Evolutionary conservation across 495 filamentous ascomycete genomes (phyloP), one percentile per base, ranked within the genome.

Genomic region (Trichoderma gamsii): DNA sequence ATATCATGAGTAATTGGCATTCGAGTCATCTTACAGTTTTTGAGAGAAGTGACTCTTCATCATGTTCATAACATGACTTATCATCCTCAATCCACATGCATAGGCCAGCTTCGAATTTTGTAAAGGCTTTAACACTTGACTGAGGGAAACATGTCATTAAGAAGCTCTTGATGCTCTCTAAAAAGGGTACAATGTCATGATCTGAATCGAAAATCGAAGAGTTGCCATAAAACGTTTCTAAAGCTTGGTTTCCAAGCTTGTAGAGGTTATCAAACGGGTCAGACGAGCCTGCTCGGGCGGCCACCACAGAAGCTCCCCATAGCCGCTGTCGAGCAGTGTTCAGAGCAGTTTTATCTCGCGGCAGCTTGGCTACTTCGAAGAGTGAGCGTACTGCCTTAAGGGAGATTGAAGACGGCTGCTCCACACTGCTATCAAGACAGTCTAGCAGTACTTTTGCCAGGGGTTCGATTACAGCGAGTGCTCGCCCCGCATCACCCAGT

Each of bases 401-500:
- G 4, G 12, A 8, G 32, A 52, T 44, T 1, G 66, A 59, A 21
- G 67, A 46, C 18, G 65, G 29, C 38, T 23, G 27, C 56, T 67
- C 18, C n/a, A 8, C 8, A 43, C 38, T 16, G 27, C 63, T 43
- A 15, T 66, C 72, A 8, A 73, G 41, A 63, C 71, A 66, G 11
- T 82, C 76, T 11, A 76, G 63, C 1, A 87, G 46, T 4, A 71
- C 73, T 63, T 86, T 86, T 5, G 91, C 85, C 25, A 97, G 74
- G 12, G 91, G 92, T 68, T 93, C 92, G 35, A 92, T 79, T 15
- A 90, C 80, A 35, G 85, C 81, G 23, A 86, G 79, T 3, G 86
- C 83, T 27, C 87, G 80, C 2, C 83, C 85, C 6, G 81, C 82
- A 68, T 90, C 86, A 7, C 92, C 90, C 51, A 85, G 84, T 69